phyloP scores from a whole-genome alignment of 768 basidiomycete species.

The Lactarius trivialis region DNA sequence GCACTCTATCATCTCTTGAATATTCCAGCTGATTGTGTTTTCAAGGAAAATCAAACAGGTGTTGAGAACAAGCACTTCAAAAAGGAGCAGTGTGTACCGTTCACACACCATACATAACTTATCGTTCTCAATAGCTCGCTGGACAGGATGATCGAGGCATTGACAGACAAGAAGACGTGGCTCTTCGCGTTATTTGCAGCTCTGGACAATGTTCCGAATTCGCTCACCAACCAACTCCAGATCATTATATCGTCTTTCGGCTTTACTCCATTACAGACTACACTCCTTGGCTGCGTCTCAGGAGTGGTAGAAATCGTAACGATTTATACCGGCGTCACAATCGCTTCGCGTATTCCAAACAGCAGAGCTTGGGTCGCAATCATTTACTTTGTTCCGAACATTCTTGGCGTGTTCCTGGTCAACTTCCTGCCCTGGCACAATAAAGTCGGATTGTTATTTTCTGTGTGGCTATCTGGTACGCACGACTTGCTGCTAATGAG shows the following conservation, averaged over 20 bases:
- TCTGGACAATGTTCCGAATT: conserved; percentile 36
- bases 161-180: conserved; percentile 68
- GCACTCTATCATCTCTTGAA: neutral
- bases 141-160: conserved; percentile 57
- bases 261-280: conserved; percentile 57
- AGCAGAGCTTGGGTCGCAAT: conserved; percentile 56
- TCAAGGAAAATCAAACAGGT: conserved; percentile 67
- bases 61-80: conserved; percentile 80
- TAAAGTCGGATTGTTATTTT: conserved; percentile 58
- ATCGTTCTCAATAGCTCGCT: neutral
- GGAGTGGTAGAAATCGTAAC: conserved; percentile 62
- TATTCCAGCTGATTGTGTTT: too few relatives aligned
- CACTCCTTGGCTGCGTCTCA: conserved; percentile 60
- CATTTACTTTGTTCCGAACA: conserved; percentile 57
- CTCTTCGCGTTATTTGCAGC: conserved; percentile 60
- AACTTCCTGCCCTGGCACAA: conserved; percentile 59
- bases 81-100: conserved; percentile 56
- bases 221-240: conserved; percentile 55
- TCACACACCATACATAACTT: neutral
- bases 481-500: neutral
- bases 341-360: conserved; percentile 50
- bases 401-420: conserved; percentile 56
- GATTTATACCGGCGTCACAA: conserved; percentile 56
- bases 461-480: conserved; percentile 47
- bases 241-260: conserved; percentile 65